A percentile compares a stretch with the other conserved stretches of the same genome.
phyloP scores from a whole-genome alignment of 2,329 filamentous ascomycete genomes.

The Metarhizium guizhouense region DNA sequence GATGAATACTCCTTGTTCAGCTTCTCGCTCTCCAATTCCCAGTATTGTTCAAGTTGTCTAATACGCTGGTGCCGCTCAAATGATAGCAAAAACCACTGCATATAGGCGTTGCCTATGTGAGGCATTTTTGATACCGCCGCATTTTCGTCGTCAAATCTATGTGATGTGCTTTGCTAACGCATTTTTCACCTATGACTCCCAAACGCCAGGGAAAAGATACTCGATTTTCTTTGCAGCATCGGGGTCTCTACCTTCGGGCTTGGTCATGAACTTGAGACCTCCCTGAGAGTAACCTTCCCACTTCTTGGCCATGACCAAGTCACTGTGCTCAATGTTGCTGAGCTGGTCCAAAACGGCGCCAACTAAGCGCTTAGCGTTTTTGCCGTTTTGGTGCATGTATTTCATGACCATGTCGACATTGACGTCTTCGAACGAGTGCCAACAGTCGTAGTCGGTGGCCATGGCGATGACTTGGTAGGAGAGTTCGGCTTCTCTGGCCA shows the following conservation, averaged over 20 bases:
- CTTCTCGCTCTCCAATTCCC: too few relatives aligned
- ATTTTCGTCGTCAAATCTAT: background rate
- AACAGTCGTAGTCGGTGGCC: conserved; percentile 99
- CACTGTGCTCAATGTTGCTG: conserved; percentile 64
- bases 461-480: conserved; percentile 98
- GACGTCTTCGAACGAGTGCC: conserved; percentile 75
- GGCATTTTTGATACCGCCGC: background rate
- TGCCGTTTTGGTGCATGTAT: conserved; percentile 87
- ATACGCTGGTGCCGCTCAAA: too few relatives aligned
- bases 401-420: conserved; percentile 96
- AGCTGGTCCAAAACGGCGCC: conserved; percentile 82
- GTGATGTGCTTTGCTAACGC: background rate
- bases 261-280: conserved; percentile 74
- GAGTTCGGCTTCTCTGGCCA: conserved; percentile 92
- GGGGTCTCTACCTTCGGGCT: conserved; percentile 60
- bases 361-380: conserved; percentile 79
- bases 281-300: conserved; percentile 68
- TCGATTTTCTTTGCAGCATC: conserved; percentile 72
- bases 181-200: conserved; percentile 26
- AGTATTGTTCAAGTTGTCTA: too few relatives aligned
- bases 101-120: background rate
- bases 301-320: conserved; percentile 73
- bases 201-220: conserved; percentile 84
- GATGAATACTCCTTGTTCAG: too few relatives aligned
- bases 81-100: too few relatives aligned